A percentile compares a stretch with the other conserved stretches of the same genome.
These are phyloP conservation scores for Bryopsis sp. DNA, from an alignment of 139 green algal genomes.

Conservation along the genomic window DNA sequence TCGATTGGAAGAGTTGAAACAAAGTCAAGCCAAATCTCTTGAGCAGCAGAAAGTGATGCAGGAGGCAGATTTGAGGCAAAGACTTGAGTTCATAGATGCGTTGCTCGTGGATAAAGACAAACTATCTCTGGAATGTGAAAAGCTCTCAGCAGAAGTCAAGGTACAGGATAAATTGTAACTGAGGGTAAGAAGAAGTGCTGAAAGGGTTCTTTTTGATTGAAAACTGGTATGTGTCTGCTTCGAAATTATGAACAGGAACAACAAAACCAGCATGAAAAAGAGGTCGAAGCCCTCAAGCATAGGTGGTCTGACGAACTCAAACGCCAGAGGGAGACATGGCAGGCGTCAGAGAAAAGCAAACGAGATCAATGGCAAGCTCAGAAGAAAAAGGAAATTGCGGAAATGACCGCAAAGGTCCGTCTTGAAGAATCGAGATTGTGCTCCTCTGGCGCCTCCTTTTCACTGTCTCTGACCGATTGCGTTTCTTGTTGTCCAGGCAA, in stretches of 20 bases:
- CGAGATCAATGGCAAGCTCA: not conserved
- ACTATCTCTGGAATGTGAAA: not conserved
- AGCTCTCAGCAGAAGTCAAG: constrained; percentile 4
- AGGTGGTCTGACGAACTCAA: not conserved
- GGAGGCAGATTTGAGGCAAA: not conserved
- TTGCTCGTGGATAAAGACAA: constrained; percentile 12
- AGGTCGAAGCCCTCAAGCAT: constrained; percentile 1
- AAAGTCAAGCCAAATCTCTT: not conserved
- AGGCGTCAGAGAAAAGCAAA: not conserved
- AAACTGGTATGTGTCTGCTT: not conserved
- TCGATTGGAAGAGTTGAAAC: not conserved
- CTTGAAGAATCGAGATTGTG: not conserved
- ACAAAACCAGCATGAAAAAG: not conserved
- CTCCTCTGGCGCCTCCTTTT: not conserved
- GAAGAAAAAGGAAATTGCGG: not conserved
- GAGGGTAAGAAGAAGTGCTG: not conserved
- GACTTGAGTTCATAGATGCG: constrained; percentile 14
- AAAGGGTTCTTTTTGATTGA: not conserved
- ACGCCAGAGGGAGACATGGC: constrained; percentile 2
- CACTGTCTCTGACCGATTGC: not conserved
- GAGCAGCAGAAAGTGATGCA: constrained; percentile 12
- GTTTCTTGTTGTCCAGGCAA: constrained; percentile 1
- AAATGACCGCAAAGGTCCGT: not conserved
- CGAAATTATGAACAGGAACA: not conserved
- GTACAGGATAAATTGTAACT: not conserved